Percentiles rank a stretch among this genome's conserved stretches.
phyloP scores from a whole-genome alignment of 352 stramenopile genomes.

The Phytophthora citricola region DNA sequence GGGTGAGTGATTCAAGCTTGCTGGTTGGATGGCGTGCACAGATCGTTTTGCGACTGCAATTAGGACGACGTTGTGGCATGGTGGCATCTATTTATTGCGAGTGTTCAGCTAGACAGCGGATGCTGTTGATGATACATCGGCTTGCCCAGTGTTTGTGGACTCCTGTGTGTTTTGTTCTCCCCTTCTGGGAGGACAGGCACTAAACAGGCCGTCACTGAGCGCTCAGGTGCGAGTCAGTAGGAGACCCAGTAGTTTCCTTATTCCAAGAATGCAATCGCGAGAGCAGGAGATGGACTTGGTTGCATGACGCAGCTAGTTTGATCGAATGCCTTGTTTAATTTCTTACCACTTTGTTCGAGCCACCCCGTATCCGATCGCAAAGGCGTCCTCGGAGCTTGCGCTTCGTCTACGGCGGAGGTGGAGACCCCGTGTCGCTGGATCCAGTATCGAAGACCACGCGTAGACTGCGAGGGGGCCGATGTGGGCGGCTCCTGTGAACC shows the following conservation, averaged over 20 bases:
- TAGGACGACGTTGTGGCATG: slow-evolving; percentile 37
- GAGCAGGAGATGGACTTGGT: slow-evolving; percentile 5
- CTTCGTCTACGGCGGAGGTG: no score
- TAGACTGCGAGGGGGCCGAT: no score
- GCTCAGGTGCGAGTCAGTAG: slow-evolving; percentile 22
- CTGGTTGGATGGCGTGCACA: slow-evolving; percentile 12
- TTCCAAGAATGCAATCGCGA: slow-evolving; percentile 33
- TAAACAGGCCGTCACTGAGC: slow-evolving; percentile 13
- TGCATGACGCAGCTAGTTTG: slow-evolving; percentile 34
- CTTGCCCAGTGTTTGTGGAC: slow-evolving; percentile 16
- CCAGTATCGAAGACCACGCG: no score
- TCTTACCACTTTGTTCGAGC: not conserved
- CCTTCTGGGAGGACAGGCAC: slow-evolving; percentile 31
- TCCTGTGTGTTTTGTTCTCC: slow-evolving; percentile 31
- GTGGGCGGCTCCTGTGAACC: no score
- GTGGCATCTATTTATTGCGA: slow-evolving; percentile 42
- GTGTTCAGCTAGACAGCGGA: slow-evolving; percentile 23
- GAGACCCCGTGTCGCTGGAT: no score
- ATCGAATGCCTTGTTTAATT: slow-evolving; percentile 16
- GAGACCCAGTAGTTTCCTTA: slow-evolving; percentile 23
- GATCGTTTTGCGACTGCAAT: slow-evolving; percentile 21
- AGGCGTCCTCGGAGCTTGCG: no score
- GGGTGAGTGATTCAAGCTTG: slow-evolving; percentile 13
- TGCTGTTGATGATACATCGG: slow-evolving; percentile 11
- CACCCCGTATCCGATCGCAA: no score